Base-by-base conservation (phyloP, 2,329 filamentous ascomycete genomes). In the Fusarium newnesense region DNA sequence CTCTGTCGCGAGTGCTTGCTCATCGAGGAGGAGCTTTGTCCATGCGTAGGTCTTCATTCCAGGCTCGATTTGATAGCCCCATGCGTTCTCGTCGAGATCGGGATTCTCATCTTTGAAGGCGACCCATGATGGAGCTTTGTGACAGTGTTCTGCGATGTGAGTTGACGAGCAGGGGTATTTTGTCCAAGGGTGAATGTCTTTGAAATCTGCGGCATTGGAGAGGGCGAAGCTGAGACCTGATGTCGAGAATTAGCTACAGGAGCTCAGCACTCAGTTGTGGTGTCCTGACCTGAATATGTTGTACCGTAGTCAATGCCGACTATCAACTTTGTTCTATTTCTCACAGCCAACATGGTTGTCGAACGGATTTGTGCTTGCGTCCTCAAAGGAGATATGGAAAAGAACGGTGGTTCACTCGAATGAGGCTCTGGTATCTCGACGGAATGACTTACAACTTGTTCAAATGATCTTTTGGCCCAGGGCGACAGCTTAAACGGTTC, bases 361-460 rank as follows among this genome's bases (percentile, higher is more conserved):
- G 18, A 28, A 4, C 9, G 4, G 0, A 15, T 26, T 47, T 0
- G 0, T 47, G 44, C 6, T n/a, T 34, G 30, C 1, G 4, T 0
- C 8, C n/a, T 34, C 8, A 10, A 50, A 0, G 15, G 0, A 8
- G 16, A 34, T 0, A 0, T 24, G 21, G 3, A 24, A 50, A 50
- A 5, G 21, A 50, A 34, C 4, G 15, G n/a, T 24, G 24, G 16
- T 1, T 5, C 16, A 13, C 4, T 10, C 5, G 1, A 8, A 0
- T 19, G 5, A 19, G 18, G 9, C 18, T 37, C 49, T 37, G 4
- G 0, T 4, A n/a, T n/a, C 9, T 28, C 9, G 7, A 40, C 10
- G 5, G 4, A 54, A 30, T 8, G 36, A 21, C 26, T 40, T 30
- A 18, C 52, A n/a, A 5, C 26, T 5, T 39, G 26, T 40, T 10